phyloP scores from a whole-genome alignment of 768 basidiomycete species.

The Mrakia blollopis region DNA sequence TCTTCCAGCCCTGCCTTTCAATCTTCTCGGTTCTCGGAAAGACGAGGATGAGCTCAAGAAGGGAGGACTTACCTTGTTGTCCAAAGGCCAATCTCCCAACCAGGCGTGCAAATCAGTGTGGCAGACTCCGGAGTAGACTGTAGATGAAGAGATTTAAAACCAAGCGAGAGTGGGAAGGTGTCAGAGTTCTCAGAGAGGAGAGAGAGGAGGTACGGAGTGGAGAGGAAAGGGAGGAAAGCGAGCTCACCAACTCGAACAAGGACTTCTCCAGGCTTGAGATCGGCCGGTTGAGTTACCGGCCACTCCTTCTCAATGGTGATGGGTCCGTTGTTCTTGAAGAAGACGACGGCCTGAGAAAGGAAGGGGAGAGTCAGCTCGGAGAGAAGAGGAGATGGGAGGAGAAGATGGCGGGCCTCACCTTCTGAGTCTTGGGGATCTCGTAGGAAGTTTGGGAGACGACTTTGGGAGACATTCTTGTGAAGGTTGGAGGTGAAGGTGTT shows the following conservation, averaged over 20 bases:
- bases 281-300: conserved; percentile 38
- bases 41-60: no score
- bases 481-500: no score
- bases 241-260: conserved; percentile 42
- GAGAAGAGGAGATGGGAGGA: no score
- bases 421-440: conserved; percentile 38
- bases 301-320: conserved; percentile 30
- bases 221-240: not conserved
- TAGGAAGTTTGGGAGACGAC: not conserved
- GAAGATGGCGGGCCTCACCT: not conserved
- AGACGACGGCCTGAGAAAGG: conserved; percentile 33
- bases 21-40: no score
- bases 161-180: no score
- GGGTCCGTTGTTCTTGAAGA: conserved; percentile 13
- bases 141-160: no score
- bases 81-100: conserved; percentile 72
- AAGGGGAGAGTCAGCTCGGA: no score
- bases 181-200: no score
- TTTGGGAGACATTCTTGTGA: not conserved
- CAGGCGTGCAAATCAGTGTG: conserved; percentile 73
- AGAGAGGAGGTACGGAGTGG: no score
- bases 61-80: conserved; percentile 44
- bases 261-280: conserved; percentile 39
- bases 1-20: no score
- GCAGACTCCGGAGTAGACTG: conserved; percentile 49